Evolutionary conservation across 2,329 filamentous ascomycete species (phyloP).

Genomic region (Cyphellophora europaea): DNA sequence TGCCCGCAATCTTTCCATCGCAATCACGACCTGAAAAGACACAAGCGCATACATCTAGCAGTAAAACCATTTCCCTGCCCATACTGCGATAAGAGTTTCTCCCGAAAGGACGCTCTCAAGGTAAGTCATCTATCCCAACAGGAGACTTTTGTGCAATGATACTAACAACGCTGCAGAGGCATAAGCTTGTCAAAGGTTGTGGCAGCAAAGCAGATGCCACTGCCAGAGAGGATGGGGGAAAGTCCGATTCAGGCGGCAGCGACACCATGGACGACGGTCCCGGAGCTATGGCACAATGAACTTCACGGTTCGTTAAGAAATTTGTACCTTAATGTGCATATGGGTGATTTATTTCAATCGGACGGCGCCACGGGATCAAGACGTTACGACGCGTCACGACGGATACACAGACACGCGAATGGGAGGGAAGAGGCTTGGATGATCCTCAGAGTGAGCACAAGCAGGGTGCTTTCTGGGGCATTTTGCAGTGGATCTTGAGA

Average conservation of each 20-base stretch:
- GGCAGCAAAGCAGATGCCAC: constrained; percentile 31
- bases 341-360: too few relatives aligned
- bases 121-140: constrained; percentile 43
- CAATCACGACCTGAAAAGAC: constrained; percentile 91
- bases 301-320: too few relatives aligned
- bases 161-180: constrained; percentile 40
- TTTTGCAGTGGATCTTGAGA: too few relatives aligned
- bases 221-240: constrained; percentile 12
- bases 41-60: constrained; percentile 88
- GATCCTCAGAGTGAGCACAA: too few relatives aligned
- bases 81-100: constrained; percentile 93
- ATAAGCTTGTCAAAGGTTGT: constrained; percentile 60
- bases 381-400: too few relatives aligned
- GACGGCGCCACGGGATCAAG: too few relatives aligned
- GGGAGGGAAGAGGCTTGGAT: too few relatives aligned
- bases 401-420: too few relatives aligned
- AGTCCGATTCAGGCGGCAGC: constrained; percentile 18
- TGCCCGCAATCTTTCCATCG: constrained; percentile 92
- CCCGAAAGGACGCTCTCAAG: constrained; percentile 92
- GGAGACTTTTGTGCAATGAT: constrained; percentile 2
- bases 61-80: constrained; percentile 92
- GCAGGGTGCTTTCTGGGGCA: too few relatives aligned
- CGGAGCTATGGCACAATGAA: too few relatives aligned
- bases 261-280: constrained; percentile 4
- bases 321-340: too few relatives aligned